Conservation (phyloP, 148 eudicot genomes). For the Rhododendron henanense region DNA sequence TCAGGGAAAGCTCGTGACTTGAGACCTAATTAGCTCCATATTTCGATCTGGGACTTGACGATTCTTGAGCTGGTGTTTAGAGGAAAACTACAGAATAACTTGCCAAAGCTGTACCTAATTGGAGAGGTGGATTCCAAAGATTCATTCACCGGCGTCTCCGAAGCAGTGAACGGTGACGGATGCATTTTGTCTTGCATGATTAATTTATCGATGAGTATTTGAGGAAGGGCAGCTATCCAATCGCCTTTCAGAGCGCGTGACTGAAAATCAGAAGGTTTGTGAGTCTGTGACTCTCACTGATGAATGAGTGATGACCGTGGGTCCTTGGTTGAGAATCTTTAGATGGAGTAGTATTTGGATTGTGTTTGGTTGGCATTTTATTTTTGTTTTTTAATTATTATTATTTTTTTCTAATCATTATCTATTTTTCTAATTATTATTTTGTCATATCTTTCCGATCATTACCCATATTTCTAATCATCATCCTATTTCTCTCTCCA, state of each 20-base stretch:
- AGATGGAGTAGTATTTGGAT: too few species aligned
- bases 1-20: neutral
- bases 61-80: neutral
- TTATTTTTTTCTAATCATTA: too few species aligned
- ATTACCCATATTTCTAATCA: too few species aligned
- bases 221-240: neutral
- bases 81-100: neutral
- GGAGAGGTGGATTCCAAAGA: neutral
- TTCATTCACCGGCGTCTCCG: conserved; percentile 10
- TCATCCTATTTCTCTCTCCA: too few species aligned
- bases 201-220: too few species aligned
- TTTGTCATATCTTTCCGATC: too few species aligned
- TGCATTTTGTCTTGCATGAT: neutral
- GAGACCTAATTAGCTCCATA: conserved; percentile 1
- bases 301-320: neutral
- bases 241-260: neutral
- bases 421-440: too few species aligned
- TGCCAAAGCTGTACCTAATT: neutral
- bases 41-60: neutral
- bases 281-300: neutral
- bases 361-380: too few species aligned
- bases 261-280: neutral
- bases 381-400: too few species aligned
- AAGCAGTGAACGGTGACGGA: conserved; percentile 15
- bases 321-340: too few species aligned